Base-by-base conservation (phyloP, 176 grass and related monocot species). In the Puya raimondii region DNA sequence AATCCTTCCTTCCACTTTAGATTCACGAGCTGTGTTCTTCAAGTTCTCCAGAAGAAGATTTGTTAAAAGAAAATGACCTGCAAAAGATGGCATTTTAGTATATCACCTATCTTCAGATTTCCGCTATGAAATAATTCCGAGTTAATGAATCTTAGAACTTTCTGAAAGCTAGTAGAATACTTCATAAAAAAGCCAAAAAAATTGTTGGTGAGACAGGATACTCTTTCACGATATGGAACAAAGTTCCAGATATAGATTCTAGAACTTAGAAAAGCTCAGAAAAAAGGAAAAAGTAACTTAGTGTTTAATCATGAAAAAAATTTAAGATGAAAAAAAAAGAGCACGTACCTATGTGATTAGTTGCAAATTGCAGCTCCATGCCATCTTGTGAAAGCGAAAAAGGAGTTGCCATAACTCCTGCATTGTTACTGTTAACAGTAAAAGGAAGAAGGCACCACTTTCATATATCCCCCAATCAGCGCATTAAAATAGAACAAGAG, bases 31-130 rank as follows among this genome's bases (percentile, higher is more conserved):
- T 15, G 93, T 85, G 53, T 83, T 92, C 78, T 97, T 92, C 89
- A 97, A 90, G 47, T 70, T 92, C 47, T 92, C 93, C 80, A 90
- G 67, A 22, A 97, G 76, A 81, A 97, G 93, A 64, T 97, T 17
- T 12, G 89, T 97, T 70, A 97, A 63, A 61, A 97, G 93, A 81
- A 97, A 97, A 85, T 97, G 89, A 10, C 93, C 89, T 97, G 70
- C 27, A 70, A 81, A 77, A 68, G 42, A 66, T 50, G 17, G 63
- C 27, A 16, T 14, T 70, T 42, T 42, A 42, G 33, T 18, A 59
- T 16, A 59, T 59, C 54, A 59, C n/a, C n/a, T 21, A 59, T 18
- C 54, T 59, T 59, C 54, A 59, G 20, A 59, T 59, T 59, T 66
- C 64, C 2, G 2, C 2, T 15, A 47, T 26, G 15, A 66, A 42